Percentiles rank a stretch among this genome's conserved stretches.
These are phyloP conservation scores for Euryodendron excelsum DNA, from an alignment of 148 eudicot species.

Conservation along the genomic window DNA sequence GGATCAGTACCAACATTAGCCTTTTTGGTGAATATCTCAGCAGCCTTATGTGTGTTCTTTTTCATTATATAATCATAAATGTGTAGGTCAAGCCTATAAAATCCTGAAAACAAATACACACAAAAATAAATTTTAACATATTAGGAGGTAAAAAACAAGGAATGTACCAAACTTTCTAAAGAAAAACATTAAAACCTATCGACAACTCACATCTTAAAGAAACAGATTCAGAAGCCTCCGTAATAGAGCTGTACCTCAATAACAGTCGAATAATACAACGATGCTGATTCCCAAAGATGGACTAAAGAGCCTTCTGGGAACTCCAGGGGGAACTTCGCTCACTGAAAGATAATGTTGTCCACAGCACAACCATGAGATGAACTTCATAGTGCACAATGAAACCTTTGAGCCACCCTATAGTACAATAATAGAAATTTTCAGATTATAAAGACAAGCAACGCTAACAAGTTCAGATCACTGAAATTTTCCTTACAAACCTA, in stretches of 20 bases:
- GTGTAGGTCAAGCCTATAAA: constrained; percentile 28
- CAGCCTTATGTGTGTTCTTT: constrained; percentile 24
- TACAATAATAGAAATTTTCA: neutral
- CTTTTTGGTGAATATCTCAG: constrained; percentile 36
- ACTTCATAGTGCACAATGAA: constrained; percentile 72
- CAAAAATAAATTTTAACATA: neutral
- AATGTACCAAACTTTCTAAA: no score
- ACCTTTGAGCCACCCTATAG: constrained; percentile 43
- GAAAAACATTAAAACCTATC: no score
- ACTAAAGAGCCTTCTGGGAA: constrained; percentile 61
- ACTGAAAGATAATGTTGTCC: constrained; percentile 54
- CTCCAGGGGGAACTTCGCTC: constrained; percentile 39
- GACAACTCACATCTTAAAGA: no score
- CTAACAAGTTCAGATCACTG: no score
- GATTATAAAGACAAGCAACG: neutral
- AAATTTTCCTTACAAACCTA: constrained; percentile 42
- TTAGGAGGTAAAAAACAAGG: neutral
- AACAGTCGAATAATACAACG: constrained; percentile 59
- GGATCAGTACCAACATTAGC: constrained; percentile 23
- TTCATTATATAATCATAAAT: constrained; percentile 32
- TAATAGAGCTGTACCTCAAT: constrained; percentile 34
- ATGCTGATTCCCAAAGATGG: constrained; percentile 68
- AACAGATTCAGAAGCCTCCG: no score
- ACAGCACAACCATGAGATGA: constrained; percentile 51
- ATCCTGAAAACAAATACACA: neutral